Evolutionary conservation across 352 stramenopile genomes (phyloP).

Genomic region (Globisporangium lucens): DNA sequence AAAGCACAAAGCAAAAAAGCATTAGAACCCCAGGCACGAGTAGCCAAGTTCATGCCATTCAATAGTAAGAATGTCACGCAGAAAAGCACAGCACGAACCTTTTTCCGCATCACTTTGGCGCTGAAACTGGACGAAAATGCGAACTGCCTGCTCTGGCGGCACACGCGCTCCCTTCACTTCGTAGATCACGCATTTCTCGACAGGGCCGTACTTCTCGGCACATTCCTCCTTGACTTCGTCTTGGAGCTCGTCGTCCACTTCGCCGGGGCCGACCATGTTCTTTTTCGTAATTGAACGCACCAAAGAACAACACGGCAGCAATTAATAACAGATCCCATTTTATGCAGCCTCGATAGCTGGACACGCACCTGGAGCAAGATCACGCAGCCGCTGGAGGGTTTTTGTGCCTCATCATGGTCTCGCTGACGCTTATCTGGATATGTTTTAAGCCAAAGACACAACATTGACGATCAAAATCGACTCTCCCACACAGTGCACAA

Average conservation of each 20-base stretch:
- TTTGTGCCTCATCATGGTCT: not conserved
- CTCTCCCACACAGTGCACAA: not conserved
- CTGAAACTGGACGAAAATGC: slow-evolving; percentile 89
- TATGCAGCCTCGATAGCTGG: no score
- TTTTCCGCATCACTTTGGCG: slow-evolving; percentile 64
- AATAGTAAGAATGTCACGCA: not conserved
- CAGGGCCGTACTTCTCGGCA: slow-evolving; percentile 72
- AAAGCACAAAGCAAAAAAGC: not conserved
- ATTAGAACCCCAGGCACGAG: not conserved
- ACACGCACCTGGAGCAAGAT: slow-evolving; percentile 33
- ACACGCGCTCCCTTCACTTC: slow-evolving; percentile 46
- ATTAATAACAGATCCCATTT: not conserved
- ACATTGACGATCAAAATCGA: not conserved
- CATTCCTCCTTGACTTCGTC: slow-evolving; percentile 89
- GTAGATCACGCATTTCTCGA: slow-evolving; percentile 73
- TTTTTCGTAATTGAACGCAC: slow-evolving; percentile 17
- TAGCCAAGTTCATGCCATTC: not conserved
- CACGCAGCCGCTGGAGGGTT: slow-evolving; percentile 17
- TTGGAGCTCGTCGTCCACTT: slow-evolving; percentile 88
- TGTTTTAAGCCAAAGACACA: not conserved
- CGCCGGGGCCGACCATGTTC: slow-evolving; percentile 90
- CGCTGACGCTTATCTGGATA: slow-evolving; percentile 11
- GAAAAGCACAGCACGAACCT: slow-evolving; percentile 35
- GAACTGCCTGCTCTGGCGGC: slow-evolving; percentile 68
- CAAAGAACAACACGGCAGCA: slow-evolving; percentile 7